A percentile compares a stretch with the other conserved stretches of the same genome.
Evolutionary conservation across 2,329 filamentous ascomycete genomes (phyloP).

Genomic region (Setomelanomma holmii): DNA sequence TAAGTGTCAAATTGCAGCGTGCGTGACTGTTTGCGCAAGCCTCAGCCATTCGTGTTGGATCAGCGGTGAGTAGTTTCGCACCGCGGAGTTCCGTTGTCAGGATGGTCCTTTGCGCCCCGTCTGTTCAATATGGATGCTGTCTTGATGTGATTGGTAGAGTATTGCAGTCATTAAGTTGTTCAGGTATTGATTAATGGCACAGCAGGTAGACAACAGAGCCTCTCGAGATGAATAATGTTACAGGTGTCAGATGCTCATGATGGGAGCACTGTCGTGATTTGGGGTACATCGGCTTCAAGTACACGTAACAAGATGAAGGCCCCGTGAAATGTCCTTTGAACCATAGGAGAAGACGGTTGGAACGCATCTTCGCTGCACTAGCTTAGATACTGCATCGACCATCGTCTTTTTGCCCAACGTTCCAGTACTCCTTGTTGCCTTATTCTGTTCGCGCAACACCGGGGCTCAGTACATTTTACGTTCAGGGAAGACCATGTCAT

Average conservation of each 20-base stretch:
- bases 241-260: too few relatives aligned
- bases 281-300: background rate
- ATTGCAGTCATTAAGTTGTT: background rate
- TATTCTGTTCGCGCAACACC: background rate
- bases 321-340: constrained; percentile 1
- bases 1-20: constrained; percentile 2
- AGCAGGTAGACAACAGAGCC: too few relatives aligned
- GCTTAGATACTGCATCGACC: constrained; percentile 20
- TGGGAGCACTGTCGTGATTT: too few relatives aligned
- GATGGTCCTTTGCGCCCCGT: too few relatives aligned
- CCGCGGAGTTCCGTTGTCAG: background rate
- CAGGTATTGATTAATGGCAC: background rate
- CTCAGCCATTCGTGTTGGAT: constrained; percentile 3
- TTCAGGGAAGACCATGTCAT: constrained; percentile 47
- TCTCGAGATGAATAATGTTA: too few relatives aligned
- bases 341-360: too few relatives aligned
- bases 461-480: constrained; percentile 38
- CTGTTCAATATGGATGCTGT: too few relatives aligned
- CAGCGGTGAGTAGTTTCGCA: constrained; percentile 19
- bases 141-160: too few relatives aligned
- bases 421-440: too few relatives aligned
- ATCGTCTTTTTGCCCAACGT: constrained; percentile 5
- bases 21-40: constrained; percentile 6
- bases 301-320: background rate
- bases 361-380: constrained; percentile 28